Conservation (phyloP, 306 rosid genomes). For the Vigna reflexopilosa region DNA sequence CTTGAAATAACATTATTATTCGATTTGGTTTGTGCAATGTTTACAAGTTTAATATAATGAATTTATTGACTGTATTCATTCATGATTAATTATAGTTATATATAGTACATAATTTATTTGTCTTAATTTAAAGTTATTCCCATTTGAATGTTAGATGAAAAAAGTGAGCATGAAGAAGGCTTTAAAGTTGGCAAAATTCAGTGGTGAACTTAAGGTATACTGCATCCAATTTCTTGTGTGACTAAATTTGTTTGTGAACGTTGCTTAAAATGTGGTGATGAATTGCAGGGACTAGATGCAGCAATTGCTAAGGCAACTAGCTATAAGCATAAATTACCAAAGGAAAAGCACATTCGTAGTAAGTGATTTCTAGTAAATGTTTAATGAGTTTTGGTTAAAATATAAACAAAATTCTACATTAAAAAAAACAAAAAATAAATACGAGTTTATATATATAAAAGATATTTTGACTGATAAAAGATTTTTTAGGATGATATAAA, state of each 20-base stretch:
- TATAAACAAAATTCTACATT: accelerated
- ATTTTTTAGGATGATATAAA: no score
- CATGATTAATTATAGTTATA: constrained; percentile 1
- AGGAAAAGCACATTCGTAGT: constrained; percentile 87
- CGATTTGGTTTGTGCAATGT: background rate
- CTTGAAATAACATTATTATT: background rate
- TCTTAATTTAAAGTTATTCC: constrained; percentile 5
- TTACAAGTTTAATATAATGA: background rate
- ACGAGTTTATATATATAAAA: no score
- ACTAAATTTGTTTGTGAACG: background rate
- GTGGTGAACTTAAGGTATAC: constrained; percentile 75
- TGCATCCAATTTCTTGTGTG: constrained; percentile 11
- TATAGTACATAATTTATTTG: background rate
- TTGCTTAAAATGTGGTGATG: constrained; percentile 9
- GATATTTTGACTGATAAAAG: accelerated
- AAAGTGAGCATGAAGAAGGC: constrained; percentile 70
- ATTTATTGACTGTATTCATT: no score
- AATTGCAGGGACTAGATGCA: constrained; percentile 72
- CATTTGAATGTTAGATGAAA: constrained; percentile 50
- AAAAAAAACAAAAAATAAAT: accelerated
- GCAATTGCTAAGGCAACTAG: constrained; percentile 84
- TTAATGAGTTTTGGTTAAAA: no score
- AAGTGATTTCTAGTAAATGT: constrained; percentile 21
- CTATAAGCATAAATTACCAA: constrained; percentile 69
- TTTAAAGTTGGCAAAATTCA: constrained; percentile 63